A percentile compares a stretch with the other conserved stretches of the same genome.
phyloP scores from a whole-genome alignment of 441 rosid species.

The Dalechampia spathulata region DNA sequence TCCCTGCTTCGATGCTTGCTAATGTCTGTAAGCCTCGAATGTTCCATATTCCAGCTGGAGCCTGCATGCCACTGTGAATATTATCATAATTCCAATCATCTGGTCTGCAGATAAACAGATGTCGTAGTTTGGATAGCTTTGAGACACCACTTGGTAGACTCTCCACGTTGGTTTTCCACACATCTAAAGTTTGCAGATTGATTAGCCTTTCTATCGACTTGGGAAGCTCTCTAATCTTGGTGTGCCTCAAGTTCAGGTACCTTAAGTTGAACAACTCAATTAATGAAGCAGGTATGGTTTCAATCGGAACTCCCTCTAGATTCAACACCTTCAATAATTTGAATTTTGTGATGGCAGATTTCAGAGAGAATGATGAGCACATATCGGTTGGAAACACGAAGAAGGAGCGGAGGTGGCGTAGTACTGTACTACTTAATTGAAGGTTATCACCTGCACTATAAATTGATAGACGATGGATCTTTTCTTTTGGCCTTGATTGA shows the following conservation, averaged over 20 bases:
- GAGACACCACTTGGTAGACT: conserved; percentile 21
- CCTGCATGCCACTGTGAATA: conserved; percentile 11
- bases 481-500: conserved; percentile 21
- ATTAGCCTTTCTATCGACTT: conserved; percentile 17
- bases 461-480: conserved; percentile 30
- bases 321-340: conserved; percentile 18
- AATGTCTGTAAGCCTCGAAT: conserved; percentile 33
- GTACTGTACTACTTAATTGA: conserved; percentile 5
- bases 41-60: conserved; percentile 24
- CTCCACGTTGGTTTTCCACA: conserved; percentile 13
- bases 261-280: conserved; percentile 18
- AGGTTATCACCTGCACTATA: conserved; percentile 11
- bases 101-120: conserved; percentile 9
- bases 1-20: conserved; percentile 25
- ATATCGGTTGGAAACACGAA: conserved; percentile 22
- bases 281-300: conserved; percentile 13
- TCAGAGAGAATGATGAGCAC: conserved; percentile 16
- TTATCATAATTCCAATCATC: conserved; percentile 3
- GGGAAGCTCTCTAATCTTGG: conserved; percentile 19
- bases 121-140: conserved; percentile 17
- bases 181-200: conserved; percentile 20
- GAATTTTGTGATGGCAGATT: conserved; percentile 12
- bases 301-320: conserved; percentile 17
- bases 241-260: conserved; percentile 21
- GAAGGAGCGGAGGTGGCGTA: conserved; percentile 20